phyloP scores from a whole-genome alignment of 306 rosid genomes.

The Leucaena leucocephala region DNA sequence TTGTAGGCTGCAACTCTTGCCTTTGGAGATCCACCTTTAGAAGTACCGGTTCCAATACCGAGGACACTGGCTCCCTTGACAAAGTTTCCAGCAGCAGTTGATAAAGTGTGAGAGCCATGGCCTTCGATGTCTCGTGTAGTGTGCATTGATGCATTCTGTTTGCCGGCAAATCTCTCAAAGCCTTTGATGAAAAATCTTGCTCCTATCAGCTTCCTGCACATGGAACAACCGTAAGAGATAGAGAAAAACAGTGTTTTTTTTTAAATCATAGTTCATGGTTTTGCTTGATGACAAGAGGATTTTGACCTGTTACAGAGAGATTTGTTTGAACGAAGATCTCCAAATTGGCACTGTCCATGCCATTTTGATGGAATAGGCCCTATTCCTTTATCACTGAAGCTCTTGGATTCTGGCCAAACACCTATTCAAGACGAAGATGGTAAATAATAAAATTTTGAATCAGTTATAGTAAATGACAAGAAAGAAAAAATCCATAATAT shows the following conservation, averaged over 20 bases:
- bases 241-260: too few relatives aligned
- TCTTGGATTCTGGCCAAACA: slow-evolving; percentile 27
- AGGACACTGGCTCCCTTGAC: slow-evolving; percentile 48
- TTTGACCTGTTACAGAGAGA: slow-evolving; percentile 16
- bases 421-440: neutral
- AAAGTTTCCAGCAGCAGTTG: slow-evolving; percentile 83
- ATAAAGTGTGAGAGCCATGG: slow-evolving; percentile 88
- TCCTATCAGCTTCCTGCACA: slow-evolving; percentile 76
- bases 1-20: slow-evolving; percentile 83
- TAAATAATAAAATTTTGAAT: neutral
- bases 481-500: neutral
- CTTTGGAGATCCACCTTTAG: slow-evolving; percentile 87
- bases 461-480: neutral
- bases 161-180: neutral
- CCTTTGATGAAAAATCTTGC: slow-evolving; percentile 76
- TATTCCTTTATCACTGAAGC: slow-evolving; percentile 1
- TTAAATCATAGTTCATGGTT: neutral
- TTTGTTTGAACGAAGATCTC: neutral
- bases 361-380: slow-evolving; percentile 1
- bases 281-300: neutral
- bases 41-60: slow-evolving; percentile 73
- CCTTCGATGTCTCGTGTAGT: slow-evolving; percentile 65
- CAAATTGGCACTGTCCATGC: neutral
- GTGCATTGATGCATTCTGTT: neutral
- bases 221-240: neutral